These are phyloP conservation scores for Trichoderma atroviride DNA, from an alignment of 2,329 filamentous ascomycete genomes.

Conservation along the genomic window DNA sequence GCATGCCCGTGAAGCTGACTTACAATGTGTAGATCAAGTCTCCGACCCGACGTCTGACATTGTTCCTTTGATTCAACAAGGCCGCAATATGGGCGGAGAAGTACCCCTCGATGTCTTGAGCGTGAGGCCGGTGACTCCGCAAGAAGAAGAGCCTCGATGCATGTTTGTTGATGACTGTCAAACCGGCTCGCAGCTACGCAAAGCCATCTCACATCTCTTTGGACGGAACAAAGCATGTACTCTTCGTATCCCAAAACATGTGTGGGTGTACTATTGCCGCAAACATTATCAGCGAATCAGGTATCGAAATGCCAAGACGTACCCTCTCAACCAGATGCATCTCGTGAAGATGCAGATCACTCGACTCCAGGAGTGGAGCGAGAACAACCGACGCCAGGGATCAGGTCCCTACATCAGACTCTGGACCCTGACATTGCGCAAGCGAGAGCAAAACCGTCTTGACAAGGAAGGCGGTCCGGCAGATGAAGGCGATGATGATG, in stretches of 20 bases:
- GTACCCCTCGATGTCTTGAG: not conserved
- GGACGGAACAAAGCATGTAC: slow-evolving; percentile 82
- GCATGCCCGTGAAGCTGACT: not conserved
- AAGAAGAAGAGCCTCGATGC: slow-evolving; percentile 42
- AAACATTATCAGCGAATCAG: slow-evolving; percentile 80
- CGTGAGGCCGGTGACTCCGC: not conserved
- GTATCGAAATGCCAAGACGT: slow-evolving; percentile 66
- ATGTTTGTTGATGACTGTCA: slow-evolving; percentile 61
- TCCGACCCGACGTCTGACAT: not conserved
- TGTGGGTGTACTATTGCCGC: slow-evolving; percentile 78
- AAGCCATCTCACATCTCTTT: slow-evolving; percentile 80
- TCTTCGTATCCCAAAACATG: slow-evolving; percentile 64
- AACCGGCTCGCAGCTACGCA: slow-evolving; percentile 65
- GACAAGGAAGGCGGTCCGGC: slow-evolving; percentile 35
- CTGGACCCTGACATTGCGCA: slow-evolving; percentile 66
- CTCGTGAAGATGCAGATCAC: slow-evolving; percentile 65
- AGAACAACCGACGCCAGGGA: slow-evolving; percentile 46
- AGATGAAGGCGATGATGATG: slow-evolving; percentile 41
- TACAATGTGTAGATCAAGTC: not conserved
- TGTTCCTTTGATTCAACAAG: not conserved
- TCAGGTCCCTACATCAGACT: slow-evolving; percentile 40
- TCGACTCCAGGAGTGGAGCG: slow-evolving; percentile 65
- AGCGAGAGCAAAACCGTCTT: slow-evolving; percentile 64
- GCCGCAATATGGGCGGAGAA: not conserved
- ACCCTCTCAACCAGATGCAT: slow-evolving; percentile 64